A percentile compares a stretch with the other conserved stretches of the same genome.
Evolutionary conservation across 352 stramenopile species (phyloP).

Genomic region (Stramenopiles sp.): DNA sequence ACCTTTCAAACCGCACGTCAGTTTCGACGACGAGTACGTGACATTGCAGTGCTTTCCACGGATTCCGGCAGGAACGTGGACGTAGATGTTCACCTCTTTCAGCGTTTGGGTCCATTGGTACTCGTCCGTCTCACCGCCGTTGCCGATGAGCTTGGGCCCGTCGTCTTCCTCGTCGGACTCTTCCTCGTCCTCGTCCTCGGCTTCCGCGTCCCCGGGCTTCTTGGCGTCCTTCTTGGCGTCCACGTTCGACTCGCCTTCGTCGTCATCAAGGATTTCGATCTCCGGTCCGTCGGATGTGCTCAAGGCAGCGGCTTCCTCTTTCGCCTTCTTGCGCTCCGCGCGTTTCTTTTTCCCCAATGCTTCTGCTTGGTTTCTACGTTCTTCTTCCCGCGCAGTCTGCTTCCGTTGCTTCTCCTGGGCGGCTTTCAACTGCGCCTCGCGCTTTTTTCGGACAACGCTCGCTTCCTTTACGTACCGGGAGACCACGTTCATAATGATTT

Average conservation of each 20-base stretch:
- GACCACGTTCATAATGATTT: conserved; percentile 25
- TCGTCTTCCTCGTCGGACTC: conserved; percentile 34
- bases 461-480: not conserved
- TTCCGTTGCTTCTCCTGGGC: conserved; percentile 71
- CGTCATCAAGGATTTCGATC: not conserved
- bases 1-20: conserved; percentile 66
- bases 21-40: conserved; percentile 13
- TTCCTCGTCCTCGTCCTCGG: conserved; percentile 35
- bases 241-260: not conserved
- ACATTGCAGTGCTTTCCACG: conserved; percentile 46
- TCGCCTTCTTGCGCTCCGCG: conserved; percentile 30
- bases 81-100: conserved; percentile 71
- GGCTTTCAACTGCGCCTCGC: conserved; percentile 45
- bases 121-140: conserved; percentile 65
- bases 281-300: not conserved
- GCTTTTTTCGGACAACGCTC: not conserved
- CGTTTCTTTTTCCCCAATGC: conserved; percentile 37
- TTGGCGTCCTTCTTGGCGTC: conserved; percentile 12
- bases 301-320: conserved; percentile 26
- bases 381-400: conserved; percentile 51
- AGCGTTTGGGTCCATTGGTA: conserved; percentile 97
- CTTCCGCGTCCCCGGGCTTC: conserved; percentile 21
- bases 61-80: conserved; percentile 72
- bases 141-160: conserved; percentile 40
- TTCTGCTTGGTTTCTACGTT: conserved; percentile 46